Conservation (phyloP, 805 yeast species). For the Metschnikowia rubicola region DNA sequence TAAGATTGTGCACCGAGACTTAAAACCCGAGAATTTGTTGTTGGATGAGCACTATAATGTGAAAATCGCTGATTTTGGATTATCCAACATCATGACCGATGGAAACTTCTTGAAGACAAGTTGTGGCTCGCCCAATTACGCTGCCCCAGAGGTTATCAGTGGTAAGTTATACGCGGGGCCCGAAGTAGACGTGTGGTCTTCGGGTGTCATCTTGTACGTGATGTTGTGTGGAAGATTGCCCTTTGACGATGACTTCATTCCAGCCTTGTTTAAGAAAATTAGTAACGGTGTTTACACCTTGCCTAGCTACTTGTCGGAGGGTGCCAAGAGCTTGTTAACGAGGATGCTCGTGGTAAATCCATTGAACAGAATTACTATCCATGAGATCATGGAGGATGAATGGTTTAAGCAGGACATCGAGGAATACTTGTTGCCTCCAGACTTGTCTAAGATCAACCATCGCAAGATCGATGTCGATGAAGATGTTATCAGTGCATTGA, state of each 20-base stretch:
- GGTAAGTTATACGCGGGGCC: constrained; percentile 97
- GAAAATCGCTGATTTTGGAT: constrained; percentile 94
- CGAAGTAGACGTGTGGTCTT: constrained; percentile 97
- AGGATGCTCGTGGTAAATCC: constrained; percentile 95
- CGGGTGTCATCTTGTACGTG: constrained; percentile 92
- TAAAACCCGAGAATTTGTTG: constrained; percentile 90
- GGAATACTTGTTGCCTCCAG: constrained; percentile 69
- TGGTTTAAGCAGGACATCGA: constrained; percentile 87
- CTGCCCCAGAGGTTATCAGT: constrained; percentile 95
- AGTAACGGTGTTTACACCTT: constrained; percentile 88
- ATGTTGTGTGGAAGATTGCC: constrained; percentile 96
- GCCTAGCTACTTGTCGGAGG: constrained; percentile 81
- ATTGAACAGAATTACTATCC: constrained; percentile 85
- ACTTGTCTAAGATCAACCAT: constrained; percentile 33
- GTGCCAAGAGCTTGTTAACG: constrained; percentile 78
- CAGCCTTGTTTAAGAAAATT: constrained; percentile 88
- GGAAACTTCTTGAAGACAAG: constrained; percentile 92
- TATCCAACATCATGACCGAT: constrained; percentile 94
- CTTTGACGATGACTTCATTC: constrained; percentile 94
- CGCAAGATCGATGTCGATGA: constrained; percentile 60
- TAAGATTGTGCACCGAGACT: constrained; percentile 93
- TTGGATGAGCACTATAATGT: constrained; percentile 88
- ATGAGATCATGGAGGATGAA: constrained; percentile 87
- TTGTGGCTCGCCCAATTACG: constrained; percentile 96
- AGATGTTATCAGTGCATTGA: constrained; percentile 68